Evolutionary conservation across 495 filamentous ascomycete species (phyloP).

Genomic region (Aspergillus biplanus): DNA sequence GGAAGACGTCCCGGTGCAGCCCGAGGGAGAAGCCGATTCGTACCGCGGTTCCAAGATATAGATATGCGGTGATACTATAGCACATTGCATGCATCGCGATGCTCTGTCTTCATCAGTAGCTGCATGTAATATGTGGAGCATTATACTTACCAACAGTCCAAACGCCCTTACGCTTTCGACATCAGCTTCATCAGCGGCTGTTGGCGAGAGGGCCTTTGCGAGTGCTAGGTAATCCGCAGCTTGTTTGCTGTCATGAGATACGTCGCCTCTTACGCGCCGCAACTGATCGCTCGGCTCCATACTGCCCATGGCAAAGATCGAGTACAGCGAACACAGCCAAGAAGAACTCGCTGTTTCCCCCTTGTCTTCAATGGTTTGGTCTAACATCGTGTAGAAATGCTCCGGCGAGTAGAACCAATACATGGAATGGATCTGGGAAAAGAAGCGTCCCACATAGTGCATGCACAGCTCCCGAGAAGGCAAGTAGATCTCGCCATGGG

Average conservation of each 20-base stretch:
- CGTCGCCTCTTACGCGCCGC: not conserved
- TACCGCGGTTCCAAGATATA: constrained; percentile 3
- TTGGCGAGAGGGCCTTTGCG: not conserved
- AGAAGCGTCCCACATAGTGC: constrained; percentile 9
- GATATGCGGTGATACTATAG: constrained; percentile 8
- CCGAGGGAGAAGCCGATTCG: constrained; percentile 1
- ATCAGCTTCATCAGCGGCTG: not conserved
- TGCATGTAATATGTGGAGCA: not conserved
- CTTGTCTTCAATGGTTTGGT: not conserved
- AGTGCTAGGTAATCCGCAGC: not conserved
- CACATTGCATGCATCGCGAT: constrained; percentile 1
- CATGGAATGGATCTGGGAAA: constrained; percentile 1
- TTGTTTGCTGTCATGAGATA: not conserved
- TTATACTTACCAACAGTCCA: not conserved
- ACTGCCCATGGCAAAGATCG: not conserved
- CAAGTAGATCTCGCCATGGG: not conserved
- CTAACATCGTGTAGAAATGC: not conserved
- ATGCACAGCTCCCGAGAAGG: constrained; percentile 3
- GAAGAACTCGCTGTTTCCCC: not conserved
- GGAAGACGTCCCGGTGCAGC: constrained; percentile 4
- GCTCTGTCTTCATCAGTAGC: not conserved
- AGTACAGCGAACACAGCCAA: not conserved
- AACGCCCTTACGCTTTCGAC: constrained; percentile 4
- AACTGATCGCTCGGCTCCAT: not conserved
- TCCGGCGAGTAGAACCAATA: constrained; percentile 8